These are phyloP conservation scores for Phtheirospermum japonicum DNA, from an alignment of 257 asterid species.

Conservation along the genomic window DNA sequence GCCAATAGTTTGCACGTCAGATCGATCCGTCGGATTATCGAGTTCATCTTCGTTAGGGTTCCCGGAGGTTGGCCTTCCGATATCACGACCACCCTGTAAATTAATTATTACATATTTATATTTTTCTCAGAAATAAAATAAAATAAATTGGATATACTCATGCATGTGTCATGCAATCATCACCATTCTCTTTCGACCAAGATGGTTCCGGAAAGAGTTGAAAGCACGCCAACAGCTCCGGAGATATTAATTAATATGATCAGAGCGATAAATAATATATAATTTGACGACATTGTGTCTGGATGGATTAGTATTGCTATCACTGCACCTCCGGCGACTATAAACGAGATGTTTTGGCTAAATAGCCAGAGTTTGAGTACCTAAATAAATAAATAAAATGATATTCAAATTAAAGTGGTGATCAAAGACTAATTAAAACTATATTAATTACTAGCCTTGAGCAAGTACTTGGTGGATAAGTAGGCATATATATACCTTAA, in stretches of 20 bases:
- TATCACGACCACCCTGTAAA: constrained; percentile 83
- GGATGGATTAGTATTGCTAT: constrained; percentile 51
- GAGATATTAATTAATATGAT: constrained; percentile 54
- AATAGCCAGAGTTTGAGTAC: constrained; percentile 68
- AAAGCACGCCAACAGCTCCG: constrained; percentile 78
- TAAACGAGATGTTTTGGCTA: constrained; percentile 67
- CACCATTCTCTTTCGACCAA: constrained; percentile 97
- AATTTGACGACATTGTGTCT: constrained; percentile 39
- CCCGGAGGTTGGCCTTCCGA: constrained; percentile 67
- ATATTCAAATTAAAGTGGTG: background rate
- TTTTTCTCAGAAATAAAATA: too few relatives aligned
- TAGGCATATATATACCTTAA: constrained; percentile 39
- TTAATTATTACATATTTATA: background rate
- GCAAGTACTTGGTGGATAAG: background rate
- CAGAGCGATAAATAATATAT: constrained; percentile 44
- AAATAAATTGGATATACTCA: background rate
- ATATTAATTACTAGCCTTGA: background rate
- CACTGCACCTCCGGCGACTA: constrained; percentile 83
- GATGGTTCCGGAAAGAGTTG: constrained; percentile 91
- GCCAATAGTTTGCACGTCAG: constrained; percentile 72
- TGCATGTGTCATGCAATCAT: background rate
- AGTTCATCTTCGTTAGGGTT: constrained; percentile 67
- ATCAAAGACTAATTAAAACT: background rate
- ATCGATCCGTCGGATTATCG: constrained; percentile 75
- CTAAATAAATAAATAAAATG: too few relatives aligned